These are phyloP conservation scores for Benincasa hispida DNA, from an alignment of 306 rosid species.

Conservation along the genomic window DNA sequence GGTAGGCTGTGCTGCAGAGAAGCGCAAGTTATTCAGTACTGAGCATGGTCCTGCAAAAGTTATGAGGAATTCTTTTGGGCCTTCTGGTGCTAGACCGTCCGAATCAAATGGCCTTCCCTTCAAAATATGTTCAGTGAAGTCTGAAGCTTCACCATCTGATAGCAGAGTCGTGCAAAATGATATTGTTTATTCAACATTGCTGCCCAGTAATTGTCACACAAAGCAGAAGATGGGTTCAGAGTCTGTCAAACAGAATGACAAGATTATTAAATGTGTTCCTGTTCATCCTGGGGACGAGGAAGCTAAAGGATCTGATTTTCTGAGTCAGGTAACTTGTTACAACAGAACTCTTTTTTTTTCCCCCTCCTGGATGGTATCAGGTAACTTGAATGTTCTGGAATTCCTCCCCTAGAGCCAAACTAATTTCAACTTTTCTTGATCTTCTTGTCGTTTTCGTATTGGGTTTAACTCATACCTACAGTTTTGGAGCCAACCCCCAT, in stretches of 20 bases:
- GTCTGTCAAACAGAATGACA: slow-evolving; percentile 19
- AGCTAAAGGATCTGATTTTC: slow-evolving; percentile 62
- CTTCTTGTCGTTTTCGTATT: neutral
- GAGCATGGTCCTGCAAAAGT: slow-evolving; percentile 29
- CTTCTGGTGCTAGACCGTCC: slow-evolving; percentile 22
- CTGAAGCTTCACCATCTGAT: slow-evolving; percentile 23
- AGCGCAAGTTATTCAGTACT: slow-evolving; percentile 39
- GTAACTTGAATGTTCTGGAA: neutral
- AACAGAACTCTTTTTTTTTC: neutral
- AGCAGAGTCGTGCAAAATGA: slow-evolving; percentile 25
- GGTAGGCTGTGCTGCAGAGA: slow-evolving; percentile 47
- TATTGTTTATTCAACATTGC: slow-evolving; percentile 24
- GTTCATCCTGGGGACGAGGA: slow-evolving; percentile 33
- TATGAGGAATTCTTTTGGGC: slow-evolving; percentile 24
- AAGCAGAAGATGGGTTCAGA: slow-evolving; percentile 20
- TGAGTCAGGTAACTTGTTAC: slow-evolving; percentile 52
- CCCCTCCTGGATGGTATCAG: neutral
- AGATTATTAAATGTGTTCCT: slow-evolving; percentile 18
- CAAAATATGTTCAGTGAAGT: slow-evolving; percentile 16
- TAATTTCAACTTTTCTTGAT: neutral
- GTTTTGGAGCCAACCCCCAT: neutral
- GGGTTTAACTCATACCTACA: neutral
- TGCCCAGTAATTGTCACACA: slow-evolving; percentile 19
- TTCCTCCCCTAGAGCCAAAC: neutral
- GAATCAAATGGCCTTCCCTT: slow-evolving; percentile 13